Conservation (phyloP, 345 rosid genomes). For the Jatropha curcas region DNA sequence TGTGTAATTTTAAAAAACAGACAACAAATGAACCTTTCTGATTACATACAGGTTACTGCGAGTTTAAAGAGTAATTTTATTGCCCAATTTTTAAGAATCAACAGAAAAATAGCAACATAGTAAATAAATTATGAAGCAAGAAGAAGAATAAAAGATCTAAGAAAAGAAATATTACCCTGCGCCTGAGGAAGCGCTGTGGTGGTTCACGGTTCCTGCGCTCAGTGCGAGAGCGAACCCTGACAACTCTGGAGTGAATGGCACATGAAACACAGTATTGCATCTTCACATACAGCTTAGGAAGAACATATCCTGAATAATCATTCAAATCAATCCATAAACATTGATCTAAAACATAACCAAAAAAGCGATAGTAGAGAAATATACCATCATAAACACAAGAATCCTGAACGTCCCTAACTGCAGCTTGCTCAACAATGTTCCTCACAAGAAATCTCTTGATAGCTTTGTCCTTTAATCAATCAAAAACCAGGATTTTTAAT, state of each 20-base stretch:
- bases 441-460: constrained; percentile 87
- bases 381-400: constrained; percentile 80
- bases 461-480: constrained; percentile 60
- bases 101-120: neutral
- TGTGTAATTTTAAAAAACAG: neutral
- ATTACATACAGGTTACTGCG: too few species aligned
- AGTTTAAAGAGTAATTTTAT: neutral
- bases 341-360: neutral
- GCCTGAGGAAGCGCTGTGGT: constrained; percentile 76
- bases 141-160: too few species aligned
- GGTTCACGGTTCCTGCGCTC: constrained; percentile 80
- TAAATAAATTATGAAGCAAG: too few species aligned
- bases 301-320: constrained; percentile 47
- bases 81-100: neutral
- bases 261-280: constrained; percentile 92
- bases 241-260: constrained; percentile 97
- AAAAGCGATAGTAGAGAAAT: neutral
- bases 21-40: neutral
- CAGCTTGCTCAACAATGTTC: constrained; percentile 92
- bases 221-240: constrained; percentile 79
- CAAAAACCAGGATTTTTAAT: neutral
- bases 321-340: neutral
- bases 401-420: constrained; percentile 87
- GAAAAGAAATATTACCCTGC: constrained; percentile 46
- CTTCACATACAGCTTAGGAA: constrained; percentile 82